Evolutionary conservation across 768 basidiomycete species (phyloP).

Genomic region (Suillus lakei): DNA sequence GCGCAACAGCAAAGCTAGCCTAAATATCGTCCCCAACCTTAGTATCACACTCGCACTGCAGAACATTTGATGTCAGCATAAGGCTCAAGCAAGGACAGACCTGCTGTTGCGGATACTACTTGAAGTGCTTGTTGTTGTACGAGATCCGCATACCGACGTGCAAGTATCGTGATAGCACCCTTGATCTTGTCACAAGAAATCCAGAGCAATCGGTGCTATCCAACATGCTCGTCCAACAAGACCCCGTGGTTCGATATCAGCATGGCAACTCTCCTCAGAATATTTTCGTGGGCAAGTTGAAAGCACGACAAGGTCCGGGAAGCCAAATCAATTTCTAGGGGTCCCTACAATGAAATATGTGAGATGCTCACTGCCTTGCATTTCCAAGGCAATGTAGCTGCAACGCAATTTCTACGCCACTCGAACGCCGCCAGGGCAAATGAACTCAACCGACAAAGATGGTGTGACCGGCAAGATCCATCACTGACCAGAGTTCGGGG

Average conservation of each 20-base stretch:
- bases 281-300: background rate
- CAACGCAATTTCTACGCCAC: background rate
- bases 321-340: background rate
- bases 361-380: background rate
- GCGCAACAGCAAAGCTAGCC: no score
- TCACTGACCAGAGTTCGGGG: background rate
- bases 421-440: background rate
- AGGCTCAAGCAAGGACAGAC: no score
- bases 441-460: background rate
- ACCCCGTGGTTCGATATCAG: background rate
- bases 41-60: background rate
- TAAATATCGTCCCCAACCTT: no score
- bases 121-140: background rate
- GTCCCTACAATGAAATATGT: background rate
- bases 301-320: background rate
- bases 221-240: background rate
- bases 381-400: background rate
- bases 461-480: background rate
- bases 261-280: no score
- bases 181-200: background rate
- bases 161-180: background rate
- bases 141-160: background rate
- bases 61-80: background rate
- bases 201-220: background rate
- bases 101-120: no score